Conservation (phyloP, 192 early-diverging fungal genomes). For the Backusella tuberculispora region DNA sequence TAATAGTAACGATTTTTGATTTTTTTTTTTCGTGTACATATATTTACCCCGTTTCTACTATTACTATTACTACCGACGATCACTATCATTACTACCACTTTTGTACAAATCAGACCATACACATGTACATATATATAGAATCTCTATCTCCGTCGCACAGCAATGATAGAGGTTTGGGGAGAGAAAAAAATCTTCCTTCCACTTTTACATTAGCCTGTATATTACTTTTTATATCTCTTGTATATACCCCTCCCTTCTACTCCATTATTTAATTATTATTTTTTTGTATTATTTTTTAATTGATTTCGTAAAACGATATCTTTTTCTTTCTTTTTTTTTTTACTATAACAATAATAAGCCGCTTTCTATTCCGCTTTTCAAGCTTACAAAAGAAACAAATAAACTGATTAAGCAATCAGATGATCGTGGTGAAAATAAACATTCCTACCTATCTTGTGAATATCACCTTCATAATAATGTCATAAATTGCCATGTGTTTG, state of each 20-base stretch:
- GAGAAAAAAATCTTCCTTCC: neutral
- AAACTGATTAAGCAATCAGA: slow-evolving; percentile 12
- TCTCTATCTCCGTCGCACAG: neutral
- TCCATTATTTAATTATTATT: neutral
- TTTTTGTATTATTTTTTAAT: neutral
- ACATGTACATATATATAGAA: slow-evolving; percentile 3
- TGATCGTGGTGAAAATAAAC: neutral
- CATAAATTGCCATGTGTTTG: slow-evolving; percentile 10
- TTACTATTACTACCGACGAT: neutral
- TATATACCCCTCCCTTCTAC: neutral
- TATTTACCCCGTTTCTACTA: neutral
- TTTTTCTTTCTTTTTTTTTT: neutral
- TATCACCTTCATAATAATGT: slow-evolving; percentile 1
- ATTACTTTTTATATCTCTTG: neutral
- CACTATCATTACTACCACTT: neutral
- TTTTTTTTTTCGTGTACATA: neutral
- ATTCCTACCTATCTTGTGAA: neutral
- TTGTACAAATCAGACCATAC: slow-evolving; percentile 10
- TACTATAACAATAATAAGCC: slow-evolving; percentile 1
- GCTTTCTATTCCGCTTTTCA: neutral
- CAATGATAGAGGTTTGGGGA: neutral
- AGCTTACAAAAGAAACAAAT: neutral
- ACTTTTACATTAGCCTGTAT: neutral
- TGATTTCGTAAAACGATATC: neutral
- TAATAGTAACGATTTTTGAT: neutral